Evolutionary conservation across 768 basidiomycete species (phyloP), one percentile per base, ranked within the genome.

Genomic region (Termitomyces sp.): DNA sequence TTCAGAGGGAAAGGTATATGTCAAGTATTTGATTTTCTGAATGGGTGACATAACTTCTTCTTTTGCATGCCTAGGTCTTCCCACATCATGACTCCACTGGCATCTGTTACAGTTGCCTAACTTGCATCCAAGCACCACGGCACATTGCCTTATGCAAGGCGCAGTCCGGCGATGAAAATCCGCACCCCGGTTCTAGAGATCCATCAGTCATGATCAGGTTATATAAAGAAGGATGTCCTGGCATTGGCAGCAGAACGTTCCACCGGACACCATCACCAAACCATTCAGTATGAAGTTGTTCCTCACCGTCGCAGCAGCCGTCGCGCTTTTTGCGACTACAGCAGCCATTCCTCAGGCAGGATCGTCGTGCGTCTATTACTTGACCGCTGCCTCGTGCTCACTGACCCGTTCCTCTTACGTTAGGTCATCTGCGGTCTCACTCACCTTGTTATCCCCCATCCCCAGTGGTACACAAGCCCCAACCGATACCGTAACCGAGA

Each of bases 271-370:
- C 35, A 8, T 20, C 35, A 36, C 20, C 44, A 46, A 20, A 45
- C 15, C 44, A 38, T 16, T 35, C 28, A 40, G 15, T 8, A 53
- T 53, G 58, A 59, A 36, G 32, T 53, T 8, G 3, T 4, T 35
- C 33, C 36, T 59, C n/a, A 36, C 58, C 18, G 1, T 20, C 15
- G 58, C 50, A 33, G 50, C 50, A 40, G 28, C 50, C 18, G 28
- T 45, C 33, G 32, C 5, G 6, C n/a, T 59, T 40, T n/a, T 53
- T 16, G 20, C 32, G 9, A 42, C 22, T 36, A n/a, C 58, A 42
- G 3, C 18, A 7, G 58, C 58, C 32, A 20, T 53, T 33, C 58
- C 58, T 22, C 58, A 59, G 40, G 58, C 50, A 18, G 58, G 12
- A 24, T 45, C 56, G 24, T 58, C 57, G 58, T 51, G 33, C n/a